Percentiles rank a stretch among this genome's conserved stretches.
Conservation (phyloP, 2,329 filamentous ascomycete genomes). For the Fusarium tjaetaba region DNA sequence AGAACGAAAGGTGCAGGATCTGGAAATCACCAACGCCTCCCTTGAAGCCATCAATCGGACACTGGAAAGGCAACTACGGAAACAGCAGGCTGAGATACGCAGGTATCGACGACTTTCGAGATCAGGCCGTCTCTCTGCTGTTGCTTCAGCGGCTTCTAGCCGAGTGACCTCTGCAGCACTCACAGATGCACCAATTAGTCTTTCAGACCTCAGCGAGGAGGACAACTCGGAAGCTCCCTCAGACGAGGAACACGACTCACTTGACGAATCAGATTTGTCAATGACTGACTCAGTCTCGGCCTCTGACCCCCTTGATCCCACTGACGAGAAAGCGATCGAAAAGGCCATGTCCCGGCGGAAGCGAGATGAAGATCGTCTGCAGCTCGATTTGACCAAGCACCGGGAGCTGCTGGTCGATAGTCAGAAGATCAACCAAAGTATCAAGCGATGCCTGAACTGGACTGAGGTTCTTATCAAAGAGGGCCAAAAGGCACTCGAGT, state of each 20-base stretch:
- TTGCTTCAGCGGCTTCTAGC: conserved; percentile 60
- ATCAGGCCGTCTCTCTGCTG: conserved; percentile 74
- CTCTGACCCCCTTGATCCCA: conserved; percentile 52
- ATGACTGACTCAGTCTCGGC: conserved; percentile 50
- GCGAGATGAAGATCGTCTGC: conserved; percentile 83
- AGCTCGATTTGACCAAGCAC: conserved; percentile 87
- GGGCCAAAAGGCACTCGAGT: conserved; percentile 86
- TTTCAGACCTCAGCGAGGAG: conserved; percentile 61
- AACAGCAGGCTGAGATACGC: conserved; percentile 88
- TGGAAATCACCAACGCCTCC: conserved; percentile 96
- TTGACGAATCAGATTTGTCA: conserved; percentile 63
- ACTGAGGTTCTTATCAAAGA: conserved; percentile 92
- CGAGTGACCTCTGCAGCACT: conserved; percentile 56
- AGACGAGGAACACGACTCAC: conserved; percentile 58
- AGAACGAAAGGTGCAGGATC: conserved; percentile 93
- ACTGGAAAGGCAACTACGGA: conserved; percentile 88
- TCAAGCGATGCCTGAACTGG: conserved; percentile 88
- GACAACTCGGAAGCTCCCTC: conserved; percentile 45
- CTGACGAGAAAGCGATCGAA: conserved; percentile 45
- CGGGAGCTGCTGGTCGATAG: conserved; percentile 88
- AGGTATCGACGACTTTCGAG: conserved; percentile 87
- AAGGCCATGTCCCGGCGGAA: conserved; percentile 60
- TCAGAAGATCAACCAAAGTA: conserved; percentile 93
- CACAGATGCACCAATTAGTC: conserved; percentile 55
- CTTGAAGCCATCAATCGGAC: conserved; percentile 94